A percentile compares a stretch with the other conserved stretches of the same genome.
phyloP scores from a whole-genome alignment of 352 stramenopile species.

The Phytophthora constricta region DNA sequence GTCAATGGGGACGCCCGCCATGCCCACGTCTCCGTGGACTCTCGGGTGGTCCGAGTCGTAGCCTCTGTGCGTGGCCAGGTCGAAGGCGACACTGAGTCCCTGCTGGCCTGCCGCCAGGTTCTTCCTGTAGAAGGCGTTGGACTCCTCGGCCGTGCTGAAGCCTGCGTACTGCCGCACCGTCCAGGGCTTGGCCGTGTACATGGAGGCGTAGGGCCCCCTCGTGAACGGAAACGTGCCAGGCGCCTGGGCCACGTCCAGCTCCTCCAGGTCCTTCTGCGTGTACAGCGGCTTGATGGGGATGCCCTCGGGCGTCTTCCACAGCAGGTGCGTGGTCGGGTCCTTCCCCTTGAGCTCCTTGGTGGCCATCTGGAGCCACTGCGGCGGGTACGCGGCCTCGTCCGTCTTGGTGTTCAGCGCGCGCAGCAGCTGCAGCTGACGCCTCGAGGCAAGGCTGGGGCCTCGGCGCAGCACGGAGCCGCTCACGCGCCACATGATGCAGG shows the following conservation, averaged over 20 bases:
- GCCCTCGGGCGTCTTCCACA: constrained; percentile 90
- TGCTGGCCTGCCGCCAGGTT: constrained; percentile 92
- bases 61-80: constrained; percentile 97
- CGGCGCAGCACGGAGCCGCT: constrained; percentile 6
- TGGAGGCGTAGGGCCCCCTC: constrained; percentile 95
- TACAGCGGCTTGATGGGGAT: constrained; percentile 97
- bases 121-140: constrained; percentile 96
- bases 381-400: constrained; percentile 45
- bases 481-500: constrained; percentile 25
- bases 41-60: constrained; percentile 97
- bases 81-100: constrained; percentile 96
- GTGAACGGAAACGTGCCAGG: constrained; percentile 93
- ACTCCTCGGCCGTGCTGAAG: constrained; percentile 97
- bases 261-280: constrained; percentile 81
- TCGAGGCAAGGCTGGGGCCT: too few species aligned
- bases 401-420: constrained; percentile 46
- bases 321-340: constrained; percentile 69
- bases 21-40: constrained; percentile 96
- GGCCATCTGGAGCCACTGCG: constrained; percentile 58
- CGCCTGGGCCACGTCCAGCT: constrained; percentile 67
- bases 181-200: constrained; percentile 97
- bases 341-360: constrained; percentile 90
- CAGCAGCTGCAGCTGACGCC: constrained; percentile 4
- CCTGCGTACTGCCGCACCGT: constrained; percentile 96
- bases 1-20: constrained; percentile 97